phyloP scores from a whole-genome alignment of 1,139 yeast genomes.

The Magnusiomyces fungicola region DNA sequence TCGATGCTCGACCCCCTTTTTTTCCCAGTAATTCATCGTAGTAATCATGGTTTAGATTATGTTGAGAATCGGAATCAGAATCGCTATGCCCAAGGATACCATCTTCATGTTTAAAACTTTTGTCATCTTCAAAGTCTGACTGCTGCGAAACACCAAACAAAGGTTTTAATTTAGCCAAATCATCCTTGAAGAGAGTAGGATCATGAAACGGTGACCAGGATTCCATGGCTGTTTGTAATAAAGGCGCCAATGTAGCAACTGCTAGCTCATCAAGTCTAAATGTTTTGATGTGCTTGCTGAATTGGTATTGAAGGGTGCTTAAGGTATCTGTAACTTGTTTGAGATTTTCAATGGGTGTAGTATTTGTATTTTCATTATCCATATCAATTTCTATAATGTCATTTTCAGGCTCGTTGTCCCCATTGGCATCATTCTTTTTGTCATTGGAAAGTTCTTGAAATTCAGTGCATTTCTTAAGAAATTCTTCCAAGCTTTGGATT shows the following conservation, averaged over 20 bases:
- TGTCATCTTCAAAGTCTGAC: slow-evolving; percentile 3
- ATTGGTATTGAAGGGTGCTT: slow-evolving; percentile 25
- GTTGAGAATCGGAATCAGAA: slow-evolving; percentile 4
- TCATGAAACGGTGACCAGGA: slow-evolving; percentile 37
- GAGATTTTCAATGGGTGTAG: slow-evolving; percentile 4
- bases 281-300: slow-evolving; percentile 18
- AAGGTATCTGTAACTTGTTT: slow-evolving; percentile 15
- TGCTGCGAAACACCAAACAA: slow-evolving; percentile 18
- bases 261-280: slow-evolving; percentile 27
- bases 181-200: slow-evolving; percentile 25
- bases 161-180: slow-evolving; percentile 25
- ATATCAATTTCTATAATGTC: no score
- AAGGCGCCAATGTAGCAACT: slow-evolving; percentile 29
- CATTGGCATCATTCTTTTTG: neutral
- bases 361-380: neutral
- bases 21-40: neutral
- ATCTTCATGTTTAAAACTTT: slow-evolving; percentile 3
- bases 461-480: slow-evolving; percentile 19
- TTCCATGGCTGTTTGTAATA: slow-evolving; percentile 23
- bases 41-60: neutral
- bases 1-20: slow-evolving; percentile 3
- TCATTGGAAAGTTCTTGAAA: slow-evolving; percentile 17
- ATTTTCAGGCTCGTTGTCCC: no score
- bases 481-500: slow-evolving; percentile 14
- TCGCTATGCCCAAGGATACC: neutral